Base-by-base conservation (phyloP, 257 asterid genomes). In the Solanum neorickii region DNA sequence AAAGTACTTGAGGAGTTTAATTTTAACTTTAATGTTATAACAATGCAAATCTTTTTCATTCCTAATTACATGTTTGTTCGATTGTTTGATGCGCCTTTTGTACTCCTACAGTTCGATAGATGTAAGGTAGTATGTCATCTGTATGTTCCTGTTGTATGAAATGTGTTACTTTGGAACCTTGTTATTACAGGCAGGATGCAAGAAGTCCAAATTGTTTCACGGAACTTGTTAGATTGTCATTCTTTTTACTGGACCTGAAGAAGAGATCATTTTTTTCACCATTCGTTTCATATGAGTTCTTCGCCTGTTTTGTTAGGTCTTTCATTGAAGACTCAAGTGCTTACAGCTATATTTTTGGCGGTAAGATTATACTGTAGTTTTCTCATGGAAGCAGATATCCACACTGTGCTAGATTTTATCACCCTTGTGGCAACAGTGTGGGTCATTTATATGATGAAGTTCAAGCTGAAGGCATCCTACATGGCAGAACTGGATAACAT, bases 241-340 rank as follows among this genome's bases (percentile, higher is more conserved):
- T 72, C 65, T 18, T 86, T 8, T n/a, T 72, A 23, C 35, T 49
- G 27, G 0, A 14, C 46, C n/a, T 27, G 85, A 44, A 29, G 49
- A 18, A 37, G 49, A 20, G 44, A 31, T 35, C 12, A 7, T 29
- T 84, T 69, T 41, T 73, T 15, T 75, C 18, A 62, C 52, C 77
- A 12, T 31, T 59, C 33, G n/a, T 47, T 59, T 47, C 42, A 70
- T 41, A 14, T 74, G 42, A 31, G 25, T n/a, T 35, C 59, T 83
- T 78, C 33, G 86, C 37, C 15, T 76, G 35, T 12, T 76, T 49
- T 60, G 16, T 16, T 86, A 97, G 99, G 99, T 39, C 96, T 97
- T 82, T 97, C 99, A 83, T 86, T 97, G 92, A 97, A 91, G 95
- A 88, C 96, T 78, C 99, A 97, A 88, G 98, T 94, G 91, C 97